Percentiles rank a stretch among this genome's conserved stretches.
Conservation (phyloP, 1,284 basidiomycete species). For the Sanghuangporus sanghuang region DNA sequence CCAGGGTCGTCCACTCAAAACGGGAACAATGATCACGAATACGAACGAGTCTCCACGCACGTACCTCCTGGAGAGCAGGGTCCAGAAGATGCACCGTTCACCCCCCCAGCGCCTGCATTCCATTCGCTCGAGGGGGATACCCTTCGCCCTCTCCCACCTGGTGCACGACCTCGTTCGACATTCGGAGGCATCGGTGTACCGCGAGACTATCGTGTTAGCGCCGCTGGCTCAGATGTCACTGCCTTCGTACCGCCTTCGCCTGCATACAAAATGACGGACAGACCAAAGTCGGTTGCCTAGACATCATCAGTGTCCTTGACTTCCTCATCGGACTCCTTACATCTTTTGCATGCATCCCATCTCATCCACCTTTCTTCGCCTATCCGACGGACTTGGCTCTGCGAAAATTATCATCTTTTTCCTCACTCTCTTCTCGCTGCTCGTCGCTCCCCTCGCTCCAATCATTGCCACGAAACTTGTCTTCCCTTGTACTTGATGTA, state of each 20-base stretch:
- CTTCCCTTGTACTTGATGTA: neutral
- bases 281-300: conserved; percentile 44
- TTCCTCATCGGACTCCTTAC: neutral
- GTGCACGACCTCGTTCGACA: conserved; percentile 12
- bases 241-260: conserved; percentile 58
- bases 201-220: conserved; percentile 15
- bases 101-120: conserved; percentile 17
- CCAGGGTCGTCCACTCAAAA: neutral
- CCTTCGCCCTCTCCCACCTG: conserved; percentile 12
- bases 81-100: conserved; percentile 17
- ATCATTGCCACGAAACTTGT: neutral
- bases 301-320: neutral
- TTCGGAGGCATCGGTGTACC: conserved; percentile 10
- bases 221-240: conserved; percentile 18
- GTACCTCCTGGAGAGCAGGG: conserved; percentile 6
- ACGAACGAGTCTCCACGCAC: conserved; percentile 7
- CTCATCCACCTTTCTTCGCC: neutral
- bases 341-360: neutral
- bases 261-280: conserved; percentile 44
- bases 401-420: neutral
- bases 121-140: conserved; percentile 15
- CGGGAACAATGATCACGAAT: neutral
- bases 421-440: neutral
- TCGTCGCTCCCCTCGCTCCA: neutral
- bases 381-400: neutral